Percentiles rank a stretch among this genome's conserved stretches.
These are phyloP conservation scores for Hypoxylon sp. DNA, from an alignment of 2,329 filamentous ascomycete genomes.

Conservation along the genomic window DNA sequence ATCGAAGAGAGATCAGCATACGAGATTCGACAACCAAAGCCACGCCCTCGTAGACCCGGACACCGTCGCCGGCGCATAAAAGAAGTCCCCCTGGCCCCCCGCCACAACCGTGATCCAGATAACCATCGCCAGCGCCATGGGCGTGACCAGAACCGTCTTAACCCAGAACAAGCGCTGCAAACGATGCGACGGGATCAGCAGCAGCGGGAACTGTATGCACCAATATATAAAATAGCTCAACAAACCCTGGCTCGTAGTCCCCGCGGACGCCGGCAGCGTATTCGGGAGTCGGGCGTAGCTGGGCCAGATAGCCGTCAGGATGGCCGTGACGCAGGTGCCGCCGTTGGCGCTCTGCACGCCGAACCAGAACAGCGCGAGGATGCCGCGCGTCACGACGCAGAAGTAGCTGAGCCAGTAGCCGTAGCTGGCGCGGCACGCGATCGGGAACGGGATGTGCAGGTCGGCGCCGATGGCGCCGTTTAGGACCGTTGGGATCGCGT, in stretches of 20 bases:
- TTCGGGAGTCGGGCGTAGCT: constrained; percentile 69
- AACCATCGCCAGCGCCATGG: constrained; percentile 68
- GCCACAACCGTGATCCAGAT: constrained; percentile 69
- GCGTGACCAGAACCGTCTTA: constrained; percentile 61
- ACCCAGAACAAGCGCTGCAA: constrained; percentile 67
- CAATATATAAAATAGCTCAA: constrained; percentile 72
- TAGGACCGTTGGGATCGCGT: constrained; percentile 62
- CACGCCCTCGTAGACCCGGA: constrained; percentile 52
- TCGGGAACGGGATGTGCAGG: constrained; percentile 58
- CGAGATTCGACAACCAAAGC: constrained; percentile 52
- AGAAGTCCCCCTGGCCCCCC: constrained; percentile 61
- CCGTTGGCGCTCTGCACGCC: constrained; percentile 73
- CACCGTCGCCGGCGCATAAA: constrained; percentile 62
- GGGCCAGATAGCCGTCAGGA: constrained; percentile 67
- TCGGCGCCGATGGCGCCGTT: constrained; percentile 58
- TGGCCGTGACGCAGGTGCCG: constrained; percentile 63
- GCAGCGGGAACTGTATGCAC: constrained; percentile 66
- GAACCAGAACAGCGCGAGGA: constrained; percentile 62
- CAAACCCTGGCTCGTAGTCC: constrained; percentile 71
- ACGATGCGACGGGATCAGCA: constrained; percentile 69
- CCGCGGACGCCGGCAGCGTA: constrained; percentile 63
- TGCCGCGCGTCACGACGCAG: constrained; percentile 60
- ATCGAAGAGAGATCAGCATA: constrained; percentile 7
- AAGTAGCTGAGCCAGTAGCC: constrained; percentile 56
- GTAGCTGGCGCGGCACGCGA: constrained; percentile 61